A percentile compares a stretch with the other conserved stretches of the same genome.
Evolutionary conservation across 228 moss, liverwort and hornwort genomes (phyloP).

Genomic region (Sphagnum magellanicum): DNA sequence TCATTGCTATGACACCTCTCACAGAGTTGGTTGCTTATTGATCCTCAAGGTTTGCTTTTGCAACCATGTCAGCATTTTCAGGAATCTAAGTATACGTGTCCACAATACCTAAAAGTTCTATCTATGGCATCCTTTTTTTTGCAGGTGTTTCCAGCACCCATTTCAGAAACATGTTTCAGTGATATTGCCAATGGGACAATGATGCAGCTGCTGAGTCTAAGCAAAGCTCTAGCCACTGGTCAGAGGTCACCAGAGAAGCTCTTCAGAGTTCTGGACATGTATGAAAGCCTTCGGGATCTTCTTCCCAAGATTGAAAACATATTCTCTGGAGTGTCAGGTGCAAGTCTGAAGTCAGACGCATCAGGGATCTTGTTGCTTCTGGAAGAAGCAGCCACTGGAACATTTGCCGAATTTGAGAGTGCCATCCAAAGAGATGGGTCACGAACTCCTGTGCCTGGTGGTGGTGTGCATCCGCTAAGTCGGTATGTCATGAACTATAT

Average conservation of each 20-base stretch:
- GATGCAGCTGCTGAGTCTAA: constrained; percentile 83
- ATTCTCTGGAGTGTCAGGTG: constrained; percentile 65
- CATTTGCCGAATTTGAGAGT: constrained; percentile 78
- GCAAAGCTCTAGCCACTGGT: constrained; percentile 79
- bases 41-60: too few relatives aligned
- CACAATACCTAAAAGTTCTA: too few relatives aligned
- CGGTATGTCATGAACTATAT: constrained; percentile 97
- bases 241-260: constrained; percentile 68
- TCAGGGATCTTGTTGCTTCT: constrained; percentile 54
- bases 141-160: constrained; percentile 39
- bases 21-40: too few relatives aligned
- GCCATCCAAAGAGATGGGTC: constrained; percentile 76
- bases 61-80: too few relatives aligned
- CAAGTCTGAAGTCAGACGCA: constrained; percentile 44
- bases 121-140: not conserved
- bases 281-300: constrained; percentile 79
- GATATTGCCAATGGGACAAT: constrained; percentile 71
- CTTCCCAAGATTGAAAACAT: constrained; percentile 72
- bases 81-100: too few relatives aligned
- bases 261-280: constrained; percentile 91
- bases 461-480: constrained; percentile 84
- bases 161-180: constrained; percentile 63
- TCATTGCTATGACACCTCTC: too few relatives aligned
- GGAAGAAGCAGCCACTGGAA: constrained; percentile 70
- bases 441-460: constrained; percentile 58